A percentile compares a stretch with the other conserved stretches of the same genome.
Conservation (phyloP, 139 green algal genomes). For the Pseudopediastrum boryanum region DNA sequence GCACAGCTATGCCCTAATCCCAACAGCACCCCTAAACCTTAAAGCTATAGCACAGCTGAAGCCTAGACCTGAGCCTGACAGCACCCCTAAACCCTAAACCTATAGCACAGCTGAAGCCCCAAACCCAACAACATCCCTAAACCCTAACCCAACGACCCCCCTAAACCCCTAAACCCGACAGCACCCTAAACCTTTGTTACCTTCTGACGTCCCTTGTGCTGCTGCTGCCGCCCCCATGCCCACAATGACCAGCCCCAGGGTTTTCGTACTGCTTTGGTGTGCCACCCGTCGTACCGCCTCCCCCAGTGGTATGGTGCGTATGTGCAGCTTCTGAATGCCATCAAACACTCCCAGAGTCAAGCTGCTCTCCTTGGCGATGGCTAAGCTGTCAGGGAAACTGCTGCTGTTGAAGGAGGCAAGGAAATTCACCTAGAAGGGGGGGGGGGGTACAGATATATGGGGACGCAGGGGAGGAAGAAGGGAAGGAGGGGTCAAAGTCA, state of each 20-base stretch:
- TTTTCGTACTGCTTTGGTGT: conserved; percentile 60
- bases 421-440: conserved; percentile 70
- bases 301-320: conserved; percentile 85
- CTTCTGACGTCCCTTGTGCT: neutral
- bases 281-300: conserved; percentile 93
- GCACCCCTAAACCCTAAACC: too few species aligned
- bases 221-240: conserved; percentile 16
- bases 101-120: too few species aligned
- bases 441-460: neutral
- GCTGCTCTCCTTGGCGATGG: conserved; percentile 74
- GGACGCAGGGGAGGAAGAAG: neutral
- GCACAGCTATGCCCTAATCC: too few species aligned
- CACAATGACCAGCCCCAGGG: conserved; percentile 53
- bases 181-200: too few species aligned
- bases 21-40: too few species aligned
- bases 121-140: too few species aligned
- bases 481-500: neutral
- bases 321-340: conserved; percentile 96
- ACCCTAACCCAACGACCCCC: too few species aligned
- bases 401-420: conserved; percentile 81
- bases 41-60: too few species aligned
- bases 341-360: conserved; percentile 93
- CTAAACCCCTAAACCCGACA: too few species aligned
- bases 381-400: conserved; percentile 83
- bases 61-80: too few species aligned